A percentile compares a stretch with the other conserved stretches of the same genome.
Evolutionary conservation across 495 filamentous ascomycete species (phyloP).

Genomic region (Poronia punctata): DNA sequence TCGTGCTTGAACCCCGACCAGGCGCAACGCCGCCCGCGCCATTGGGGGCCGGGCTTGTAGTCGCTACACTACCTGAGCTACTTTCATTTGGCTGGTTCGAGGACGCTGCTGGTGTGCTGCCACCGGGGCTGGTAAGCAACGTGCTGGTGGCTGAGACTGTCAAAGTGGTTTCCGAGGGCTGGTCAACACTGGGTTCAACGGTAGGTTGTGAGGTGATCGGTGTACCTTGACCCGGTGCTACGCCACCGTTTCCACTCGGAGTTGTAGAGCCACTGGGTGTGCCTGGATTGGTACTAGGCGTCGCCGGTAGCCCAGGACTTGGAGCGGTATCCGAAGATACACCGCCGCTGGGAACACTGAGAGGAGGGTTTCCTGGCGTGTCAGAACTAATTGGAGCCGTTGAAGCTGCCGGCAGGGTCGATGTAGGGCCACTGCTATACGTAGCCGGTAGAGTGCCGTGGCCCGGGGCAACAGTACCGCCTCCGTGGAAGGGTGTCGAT

Average conservation of each 20-base stretch:
- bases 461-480: slow-evolving; percentile 6
- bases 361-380: neutral
- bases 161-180: neutral
- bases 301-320: too few species aligned
- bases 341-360: too few species aligned
- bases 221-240: slow-evolving; percentile 8
- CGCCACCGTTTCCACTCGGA: slow-evolving; percentile 9
- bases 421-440: slow-evolving; percentile 3
- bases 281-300: too few species aligned
- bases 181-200: slow-evolving; percentile 2
- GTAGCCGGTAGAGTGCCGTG: slow-evolving; percentile 4
- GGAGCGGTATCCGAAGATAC: too few species aligned
- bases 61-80: slow-evolving; percentile 1
- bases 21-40: slow-evolving; percentile 9
- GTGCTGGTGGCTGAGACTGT: neutral
- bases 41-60: slow-evolving; percentile 5
- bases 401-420: neutral
- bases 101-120: slow-evolving; percentile 1
- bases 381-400: neutral
- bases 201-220: slow-evolving; percentile 7
- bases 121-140: neutral
- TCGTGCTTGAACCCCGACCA: slow-evolving; percentile 6
- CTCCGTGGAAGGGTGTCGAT: slow-evolving; percentile 10
- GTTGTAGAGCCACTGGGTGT: slow-evolving; percentile 5
- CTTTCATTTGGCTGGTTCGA: slow-evolving; percentile 7